These are phyloP conservation scores for Talaromyces sp. DNA, from an alignment of 2,329 filamentous ascomycete species.

Conservation along the genomic window DNA sequence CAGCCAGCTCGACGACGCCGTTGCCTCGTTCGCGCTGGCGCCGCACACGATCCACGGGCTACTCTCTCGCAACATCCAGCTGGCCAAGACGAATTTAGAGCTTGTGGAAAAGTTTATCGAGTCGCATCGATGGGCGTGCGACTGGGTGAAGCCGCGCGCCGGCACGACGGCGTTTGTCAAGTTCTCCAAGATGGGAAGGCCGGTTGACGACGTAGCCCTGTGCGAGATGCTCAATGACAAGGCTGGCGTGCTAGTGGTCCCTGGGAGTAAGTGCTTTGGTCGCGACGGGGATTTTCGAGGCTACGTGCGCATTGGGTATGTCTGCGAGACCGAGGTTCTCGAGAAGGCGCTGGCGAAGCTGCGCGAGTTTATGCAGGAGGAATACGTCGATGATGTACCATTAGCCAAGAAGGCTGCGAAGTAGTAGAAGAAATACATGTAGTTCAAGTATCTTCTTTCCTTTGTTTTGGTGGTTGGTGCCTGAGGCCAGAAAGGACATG, in stretches of 20 bases:
- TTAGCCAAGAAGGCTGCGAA: constrained; percentile 1
- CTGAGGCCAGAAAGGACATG: no score
- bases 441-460: neutral
- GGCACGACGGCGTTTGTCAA: constrained; percentile 76
- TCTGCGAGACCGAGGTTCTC: constrained; percentile 65
- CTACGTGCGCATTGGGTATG: constrained; percentile 74
- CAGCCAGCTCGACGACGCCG: constrained; percentile 72
- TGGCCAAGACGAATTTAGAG: constrained; percentile 64
- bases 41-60: constrained; percentile 60
- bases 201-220: constrained; percentile 68
- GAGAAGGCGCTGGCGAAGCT: constrained; percentile 58
- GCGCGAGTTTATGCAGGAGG: constrained; percentile 52
- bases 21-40: constrained; percentile 71
- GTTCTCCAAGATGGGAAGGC: constrained; percentile 58
- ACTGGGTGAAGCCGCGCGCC: constrained; percentile 70
- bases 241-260: constrained; percentile 69
- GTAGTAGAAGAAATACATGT: neutral
- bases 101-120: constrained; percentile 65
- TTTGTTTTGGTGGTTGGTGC: no score
- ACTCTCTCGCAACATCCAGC: constrained; percentile 58
- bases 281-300: constrained; percentile 62
- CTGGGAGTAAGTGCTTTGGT: constrained; percentile 71
- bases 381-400: constrained; percentile 48
- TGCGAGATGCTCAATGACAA: constrained; percentile 64
- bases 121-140: constrained; percentile 58